These are phyloP conservation scores for Dissophora globulifera DNA, from an alignment of 192 early-diverging fungal species.

Conservation along the genomic window DNA sequence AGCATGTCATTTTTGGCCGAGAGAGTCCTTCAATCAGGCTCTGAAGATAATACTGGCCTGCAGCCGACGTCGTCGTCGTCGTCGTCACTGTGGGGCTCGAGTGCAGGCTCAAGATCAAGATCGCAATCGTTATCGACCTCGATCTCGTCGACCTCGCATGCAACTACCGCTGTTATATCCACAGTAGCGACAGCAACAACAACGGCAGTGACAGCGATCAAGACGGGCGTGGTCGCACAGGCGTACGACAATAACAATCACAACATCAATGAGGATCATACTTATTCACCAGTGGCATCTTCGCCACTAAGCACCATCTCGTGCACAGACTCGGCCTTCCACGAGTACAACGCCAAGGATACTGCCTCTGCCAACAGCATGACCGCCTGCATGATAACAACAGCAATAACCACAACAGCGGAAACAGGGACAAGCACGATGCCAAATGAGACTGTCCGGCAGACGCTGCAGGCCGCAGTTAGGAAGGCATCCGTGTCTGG, in stretches of 20 bases:
- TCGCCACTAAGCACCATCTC: not conserved
- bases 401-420: too few relatives aligned
- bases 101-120: conserved; percentile 1
- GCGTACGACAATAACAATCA: not conserved
- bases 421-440: too few relatives aligned
- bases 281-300: not conserved
- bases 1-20: not conserved
- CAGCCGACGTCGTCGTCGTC: not conserved
- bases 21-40: not conserved
- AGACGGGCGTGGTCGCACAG: not conserved
- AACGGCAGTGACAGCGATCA: not conserved
- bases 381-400: too few relatives aligned
- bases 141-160: not conserved
- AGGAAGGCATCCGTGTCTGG: not conserved
- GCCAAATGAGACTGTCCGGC: not conserved
- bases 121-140: conserved; percentile 5
- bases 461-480: not conserved
- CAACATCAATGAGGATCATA: too few relatives aligned
- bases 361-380: not conserved
- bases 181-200: not conserved
- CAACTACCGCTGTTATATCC: not conserved
- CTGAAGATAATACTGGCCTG: not conserved
- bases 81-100: not conserved
- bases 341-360: not conserved
- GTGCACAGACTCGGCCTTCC: not conserved